Evolutionary conservation across 1,139 yeast genomes (phyloP).

Genomic region (Lodderomyces elongisporus): DNA sequence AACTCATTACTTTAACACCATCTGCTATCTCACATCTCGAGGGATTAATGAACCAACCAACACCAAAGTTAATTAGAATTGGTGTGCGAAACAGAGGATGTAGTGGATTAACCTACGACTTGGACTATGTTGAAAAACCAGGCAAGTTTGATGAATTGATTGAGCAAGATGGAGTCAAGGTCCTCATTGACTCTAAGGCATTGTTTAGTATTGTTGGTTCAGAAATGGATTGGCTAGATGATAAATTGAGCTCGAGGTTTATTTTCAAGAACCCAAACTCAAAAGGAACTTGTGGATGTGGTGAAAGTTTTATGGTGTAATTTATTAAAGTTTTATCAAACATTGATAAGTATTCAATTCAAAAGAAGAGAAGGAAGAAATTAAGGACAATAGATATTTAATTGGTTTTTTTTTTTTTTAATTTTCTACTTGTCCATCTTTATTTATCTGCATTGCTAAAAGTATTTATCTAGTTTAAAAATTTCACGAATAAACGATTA

Average conservation of each 20-base stretch:
- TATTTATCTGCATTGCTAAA: neutral
- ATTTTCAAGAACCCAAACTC: constrained; percentile 93
- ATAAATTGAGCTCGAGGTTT: constrained; percentile 81
- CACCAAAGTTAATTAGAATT: constrained; percentile 82
- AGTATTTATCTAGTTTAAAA: no score
- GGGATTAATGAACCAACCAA: constrained; percentile 68
- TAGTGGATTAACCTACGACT: constrained; percentile 86
- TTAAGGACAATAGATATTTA: neutral
- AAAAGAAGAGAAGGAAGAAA: no score
- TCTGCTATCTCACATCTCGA: constrained; percentile 69
- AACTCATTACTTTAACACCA: constrained; percentile 74
- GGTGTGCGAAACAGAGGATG: constrained; percentile 97
- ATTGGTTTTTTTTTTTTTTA: neutral
- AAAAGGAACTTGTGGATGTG: constrained; percentile 98
- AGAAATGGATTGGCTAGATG: constrained; percentile 98
- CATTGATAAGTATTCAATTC: no score
- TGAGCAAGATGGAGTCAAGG: constrained; percentile 89
- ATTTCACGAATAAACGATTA: no score
- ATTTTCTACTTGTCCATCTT: no score
- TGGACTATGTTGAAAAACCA: constrained; percentile 84
- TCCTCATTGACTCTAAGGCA: constrained; percentile 91
- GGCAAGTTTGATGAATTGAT: constrained; percentile 93
- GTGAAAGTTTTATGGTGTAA: constrained; percentile 94
- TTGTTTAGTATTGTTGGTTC: constrained; percentile 92
- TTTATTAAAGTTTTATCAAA: no score